Evolutionary conservation across 2,329 filamentous ascomycete genomes (phyloP), one percentile per base, ranked within the genome.

Genomic region (Aschersonia sp.): DNA sequence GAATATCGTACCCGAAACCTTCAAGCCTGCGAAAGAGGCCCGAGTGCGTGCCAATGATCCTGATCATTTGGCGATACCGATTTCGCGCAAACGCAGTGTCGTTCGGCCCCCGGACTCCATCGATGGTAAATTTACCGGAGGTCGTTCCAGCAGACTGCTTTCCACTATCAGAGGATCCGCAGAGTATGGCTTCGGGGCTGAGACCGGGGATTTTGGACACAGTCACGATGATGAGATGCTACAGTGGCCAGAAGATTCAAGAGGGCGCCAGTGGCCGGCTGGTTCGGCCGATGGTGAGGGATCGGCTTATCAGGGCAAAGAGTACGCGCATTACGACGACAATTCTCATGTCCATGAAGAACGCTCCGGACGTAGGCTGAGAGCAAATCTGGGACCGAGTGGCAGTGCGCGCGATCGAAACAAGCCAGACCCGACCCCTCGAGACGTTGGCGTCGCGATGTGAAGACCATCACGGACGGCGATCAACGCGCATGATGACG

Each of bases 1-100:
- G 48, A 95, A 95, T 55, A 77, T 96, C 45, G 79, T 94, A 7
- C 85, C 89, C 0, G 86, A 94, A 61, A 89, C 87, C 0, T 96
- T 96, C 68, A 77, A 75, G 48, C 73, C 72, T 0, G 76, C 77
- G 3, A 64, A 71, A 4, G 72, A 80, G 46, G 77, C 76, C 6
- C 65, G 63, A 32, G 57, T 60, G 52, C 59, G 52, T 3, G 52
- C 51, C 9, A 61, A 56, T 51, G 61, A 62, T 48, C 54, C 55
- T 10, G 52, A 53, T 47, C 59, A 58, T 40, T 51, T 47, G 10
- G 47, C 46, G 51, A 47, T 54, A 61, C 65, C 31, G 64, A 62
- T 78, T 52, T 67, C 59, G 56, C 72, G 65, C 57, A 69, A 62
- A 54, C 73, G 59, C 64, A 83, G 63, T 71, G 78, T 63, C 41